Evolutionary conservation across 108 stramenopile genomes (phyloP).

Genomic region (Conticribra guillardii): DNA sequence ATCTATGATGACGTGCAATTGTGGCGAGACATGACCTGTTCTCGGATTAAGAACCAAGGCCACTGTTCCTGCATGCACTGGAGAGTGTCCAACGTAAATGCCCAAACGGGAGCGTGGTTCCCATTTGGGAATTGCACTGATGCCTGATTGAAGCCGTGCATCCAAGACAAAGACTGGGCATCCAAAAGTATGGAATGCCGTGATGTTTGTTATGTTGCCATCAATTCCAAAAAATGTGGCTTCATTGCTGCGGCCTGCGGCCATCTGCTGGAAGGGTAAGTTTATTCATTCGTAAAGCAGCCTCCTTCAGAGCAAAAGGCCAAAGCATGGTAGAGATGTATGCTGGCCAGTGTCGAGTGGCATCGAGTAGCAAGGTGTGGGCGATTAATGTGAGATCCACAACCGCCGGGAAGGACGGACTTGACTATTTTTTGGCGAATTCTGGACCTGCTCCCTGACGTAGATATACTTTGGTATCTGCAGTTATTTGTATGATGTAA

Average conservation of each 20-base stretch:
- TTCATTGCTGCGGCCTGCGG: neutral
- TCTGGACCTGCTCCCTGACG: too few relatives aligned
- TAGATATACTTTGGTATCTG: too few relatives aligned
- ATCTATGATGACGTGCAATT: neutral
- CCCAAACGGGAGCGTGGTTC: slow-evolving; percentile 25
- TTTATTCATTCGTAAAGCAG: slow-evolving; percentile 8
- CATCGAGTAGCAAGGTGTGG: slow-evolving; percentile 55
- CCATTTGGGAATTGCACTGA: slow-evolving; percentile 36
- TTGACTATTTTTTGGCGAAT: too few relatives aligned
- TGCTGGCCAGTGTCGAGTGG: slow-evolving; percentile 49
- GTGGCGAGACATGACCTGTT: slow-evolving; percentile 27
- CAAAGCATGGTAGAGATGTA: slow-evolving; percentile 48
- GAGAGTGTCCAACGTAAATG: slow-evolving; percentile 39
- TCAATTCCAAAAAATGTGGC: neutral
- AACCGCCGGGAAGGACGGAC: too few relatives aligned
- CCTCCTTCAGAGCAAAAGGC: slow-evolving; percentile 54
- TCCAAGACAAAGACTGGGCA: slow-evolving; percentile 39
- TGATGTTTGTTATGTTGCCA: neutral
- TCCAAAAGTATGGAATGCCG: slow-evolving; percentile 38
- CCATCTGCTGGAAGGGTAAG: too few relatives aligned
- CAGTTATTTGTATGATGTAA: too few relatives aligned
- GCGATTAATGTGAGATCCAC: slow-evolving; percentile 54
- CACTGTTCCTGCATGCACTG: slow-evolving; percentile 19
- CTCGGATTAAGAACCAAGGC: slow-evolving; percentile 18
- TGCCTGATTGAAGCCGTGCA: neutral